These are phyloP conservation scores for Chlorella sp. DNA, from an alignment of 139 green algal genomes.

Conservation along the genomic window DNA sequence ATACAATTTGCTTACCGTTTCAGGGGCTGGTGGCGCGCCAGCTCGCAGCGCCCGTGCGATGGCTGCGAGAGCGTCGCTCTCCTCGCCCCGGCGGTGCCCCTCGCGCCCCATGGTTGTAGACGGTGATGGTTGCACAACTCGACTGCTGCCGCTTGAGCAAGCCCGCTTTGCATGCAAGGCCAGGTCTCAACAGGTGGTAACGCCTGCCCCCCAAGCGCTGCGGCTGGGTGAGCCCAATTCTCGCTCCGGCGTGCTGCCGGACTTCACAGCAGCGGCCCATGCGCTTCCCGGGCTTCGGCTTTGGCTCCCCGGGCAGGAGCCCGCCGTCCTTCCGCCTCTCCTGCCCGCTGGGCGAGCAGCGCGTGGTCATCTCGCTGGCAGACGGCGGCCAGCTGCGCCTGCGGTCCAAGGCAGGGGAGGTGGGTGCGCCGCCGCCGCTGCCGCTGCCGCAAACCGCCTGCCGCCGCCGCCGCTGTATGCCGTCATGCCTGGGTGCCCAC, in stretches of 20 bases:
- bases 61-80: conserved; percentile 9
- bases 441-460: no score
- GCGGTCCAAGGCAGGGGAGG: not conserved
- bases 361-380: not conserved
- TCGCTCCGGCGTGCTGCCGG: not conserved
- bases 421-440: not conserved
- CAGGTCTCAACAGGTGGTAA: no score
- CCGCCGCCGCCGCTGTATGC: no score
- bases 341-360: not conserved
- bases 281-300: not conserved
- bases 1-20: not conserved
- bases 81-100: not conserved
- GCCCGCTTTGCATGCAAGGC: no score
- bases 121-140: no score
- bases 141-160: no score
- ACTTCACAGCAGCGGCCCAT: not conserved
- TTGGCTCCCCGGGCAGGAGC: not conserved
- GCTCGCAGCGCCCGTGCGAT: conserved; percentile 5
- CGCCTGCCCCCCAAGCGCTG: no score
- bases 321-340: not conserved
- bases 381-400: not conserved
- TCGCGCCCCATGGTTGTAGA: not conserved
- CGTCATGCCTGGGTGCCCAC: no score
- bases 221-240: not conserved
- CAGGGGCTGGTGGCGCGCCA: not conserved